These are phyloP conservation scores for Corylus americana DNA, from an alignment of 306 rosid species.

Conservation along the genomic window DNA sequence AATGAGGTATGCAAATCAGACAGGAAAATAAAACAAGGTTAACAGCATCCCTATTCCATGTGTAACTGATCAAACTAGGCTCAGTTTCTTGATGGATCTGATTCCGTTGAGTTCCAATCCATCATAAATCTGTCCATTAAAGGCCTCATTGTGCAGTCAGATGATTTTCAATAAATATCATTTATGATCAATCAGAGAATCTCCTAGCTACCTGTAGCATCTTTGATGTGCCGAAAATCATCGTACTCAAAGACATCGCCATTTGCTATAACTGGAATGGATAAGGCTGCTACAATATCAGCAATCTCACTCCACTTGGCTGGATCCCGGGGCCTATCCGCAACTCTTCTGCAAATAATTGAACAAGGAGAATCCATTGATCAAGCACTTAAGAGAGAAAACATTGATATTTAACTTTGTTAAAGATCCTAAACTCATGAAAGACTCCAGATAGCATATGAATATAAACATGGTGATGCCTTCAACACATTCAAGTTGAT, in stretches of 20 bases:
- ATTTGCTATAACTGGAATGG: constrained; percentile 89
- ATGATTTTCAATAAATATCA: constrained; percentile 23
- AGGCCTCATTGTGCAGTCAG: constrained; percentile 8
- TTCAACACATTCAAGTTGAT: background rate
- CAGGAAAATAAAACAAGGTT: background rate
- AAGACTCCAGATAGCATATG: constrained; percentile 3
- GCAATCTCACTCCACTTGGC: constrained; percentile 94
- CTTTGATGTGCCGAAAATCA: constrained; percentile 65
- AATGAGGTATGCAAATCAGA: background rate
- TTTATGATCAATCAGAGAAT: constrained; percentile 22
- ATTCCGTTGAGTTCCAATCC: background rate
- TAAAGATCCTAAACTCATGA: background rate
- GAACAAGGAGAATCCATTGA: constrained; percentile 23
- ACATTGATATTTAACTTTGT: constrained; percentile 4
- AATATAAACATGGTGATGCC: background rate
- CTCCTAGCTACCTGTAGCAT: constrained; percentile 66
- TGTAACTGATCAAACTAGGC: background rate
- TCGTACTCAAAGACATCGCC: constrained; percentile 78
- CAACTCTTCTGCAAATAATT: constrained; percentile 61
- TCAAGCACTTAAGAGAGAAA: constrained; percentile 22
- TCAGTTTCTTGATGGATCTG: background rate
- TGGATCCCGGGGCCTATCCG: constrained; percentile 93
- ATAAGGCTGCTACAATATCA: constrained; percentile 78
- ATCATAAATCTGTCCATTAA: background rate
- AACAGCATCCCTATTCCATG: constrained; percentile 3